These are phyloP conservation scores for Microsporum audouinii DNA, from an alignment of 2,329 filamentous ascomycete genomes.

Conservation along the genomic window DNA sequence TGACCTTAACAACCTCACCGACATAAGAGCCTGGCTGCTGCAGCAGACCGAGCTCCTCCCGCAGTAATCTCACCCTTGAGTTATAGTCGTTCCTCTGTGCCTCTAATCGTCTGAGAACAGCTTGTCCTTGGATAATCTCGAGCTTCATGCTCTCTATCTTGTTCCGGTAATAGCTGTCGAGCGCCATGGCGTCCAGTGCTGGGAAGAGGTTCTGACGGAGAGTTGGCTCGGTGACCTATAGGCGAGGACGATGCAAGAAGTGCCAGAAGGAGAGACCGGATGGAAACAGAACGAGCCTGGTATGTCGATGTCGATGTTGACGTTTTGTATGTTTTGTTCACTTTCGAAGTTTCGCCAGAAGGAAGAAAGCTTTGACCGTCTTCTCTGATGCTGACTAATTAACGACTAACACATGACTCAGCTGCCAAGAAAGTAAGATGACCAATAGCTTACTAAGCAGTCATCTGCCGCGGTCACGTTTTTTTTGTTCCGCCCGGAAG, in stretches of 20 bases:
- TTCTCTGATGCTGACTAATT: not conserved
- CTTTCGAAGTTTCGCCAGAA: not conserved
- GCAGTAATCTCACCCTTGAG: slow-evolving; percentile 83
- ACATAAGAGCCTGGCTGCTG: slow-evolving; percentile 98
- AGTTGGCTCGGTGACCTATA: not conserved
- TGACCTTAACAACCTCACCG: slow-evolving; percentile 99
- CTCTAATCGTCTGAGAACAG: slow-evolving; percentile 84
- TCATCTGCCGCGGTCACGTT: not conserved
- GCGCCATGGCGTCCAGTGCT: slow-evolving; percentile 63
- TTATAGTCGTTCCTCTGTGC: slow-evolving; percentile 99
- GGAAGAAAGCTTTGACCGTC: not conserved
- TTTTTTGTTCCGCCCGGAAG: not conserved
- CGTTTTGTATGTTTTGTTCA: not conserved
- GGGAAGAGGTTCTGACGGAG: not conserved
- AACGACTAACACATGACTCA: not conserved
- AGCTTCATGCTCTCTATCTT: slow-evolving; percentile 99
- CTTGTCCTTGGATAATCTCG: slow-evolving; percentile 98
- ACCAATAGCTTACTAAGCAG: not conserved
- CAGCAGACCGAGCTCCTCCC: slow-evolving; percentile 88
- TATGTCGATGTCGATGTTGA: not conserved
- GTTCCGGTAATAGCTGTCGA: slow-evolving; percentile 98
- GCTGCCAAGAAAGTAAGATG: not conserved
- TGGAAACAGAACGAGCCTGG: not conserved
- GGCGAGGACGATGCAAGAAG: not conserved
- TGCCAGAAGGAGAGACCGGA: not conserved